These are phyloP conservation scores for Ganoderma lucidum DNA, from an alignment of 1,284 basidiomycete genomes.

Conservation along the genomic window DNA sequence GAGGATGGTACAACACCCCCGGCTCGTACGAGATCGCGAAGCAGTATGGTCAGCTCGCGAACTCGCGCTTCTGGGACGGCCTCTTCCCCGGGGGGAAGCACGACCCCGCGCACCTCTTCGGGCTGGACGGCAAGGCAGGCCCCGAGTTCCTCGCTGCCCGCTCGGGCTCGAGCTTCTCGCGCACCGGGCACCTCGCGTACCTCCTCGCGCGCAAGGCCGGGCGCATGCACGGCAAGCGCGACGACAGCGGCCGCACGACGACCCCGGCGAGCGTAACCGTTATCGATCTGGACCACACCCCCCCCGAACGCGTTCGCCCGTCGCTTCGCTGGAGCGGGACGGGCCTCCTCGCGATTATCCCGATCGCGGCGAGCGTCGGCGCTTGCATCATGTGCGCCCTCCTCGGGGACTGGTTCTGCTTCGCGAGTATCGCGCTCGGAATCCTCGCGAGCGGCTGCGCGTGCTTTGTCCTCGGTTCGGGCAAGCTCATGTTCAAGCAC, in stretches of 20 bases:
- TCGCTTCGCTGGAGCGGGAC: neutral
- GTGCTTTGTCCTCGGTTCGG: constrained; percentile 19
- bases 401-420: constrained; percentile 19
- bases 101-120: constrained; percentile 16
- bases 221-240: neutral
- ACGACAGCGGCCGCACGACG: neutral
- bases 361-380: constrained; percentile 12
- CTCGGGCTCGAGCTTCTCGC: constrained; percentile 9
- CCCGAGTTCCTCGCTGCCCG: constrained; percentile 16
- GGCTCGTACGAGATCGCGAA: constrained; percentile 20
- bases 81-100: constrained; percentile 20
- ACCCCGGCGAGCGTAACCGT: constrained; percentile 12
- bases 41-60: constrained; percentile 17
- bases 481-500: constrained; percentile 15
- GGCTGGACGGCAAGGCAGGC: constrained; percentile 13
- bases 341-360: constrained; percentile 12
- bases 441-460: constrained; percentile 15
- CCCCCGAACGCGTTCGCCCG: neutral
- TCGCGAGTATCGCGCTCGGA: constrained; percentile 19
- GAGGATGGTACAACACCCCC: constrained; percentile 26
- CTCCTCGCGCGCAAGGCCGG: constrained; percentile 4
- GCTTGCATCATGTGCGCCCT: constrained; percentile 15
- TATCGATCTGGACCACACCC: constrained; percentile 4
- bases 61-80: constrained; percentile 20
- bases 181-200: constrained; percentile 14